Evolutionary conservation across 2,329 filamentous ascomycete species (phyloP), one percentile per base, ranked within the genome.

Genomic region (Claviceps fusiformis): DNA sequence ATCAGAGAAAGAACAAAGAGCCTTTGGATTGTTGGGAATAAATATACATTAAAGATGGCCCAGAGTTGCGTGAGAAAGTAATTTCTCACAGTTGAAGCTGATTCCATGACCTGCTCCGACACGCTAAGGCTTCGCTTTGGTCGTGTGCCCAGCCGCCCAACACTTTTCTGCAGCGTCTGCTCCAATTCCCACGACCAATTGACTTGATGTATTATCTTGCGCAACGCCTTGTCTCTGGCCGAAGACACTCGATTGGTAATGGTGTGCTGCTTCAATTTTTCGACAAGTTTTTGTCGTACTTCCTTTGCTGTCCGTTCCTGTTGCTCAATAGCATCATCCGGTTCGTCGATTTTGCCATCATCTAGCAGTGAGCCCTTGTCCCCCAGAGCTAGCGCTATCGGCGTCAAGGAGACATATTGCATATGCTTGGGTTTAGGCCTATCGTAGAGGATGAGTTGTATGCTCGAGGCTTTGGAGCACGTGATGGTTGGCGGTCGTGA

Each of bases 181-280:
- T 93, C 86, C 56, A 98, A 77, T 69, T 98, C 95, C 73, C 85
- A 90, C 0, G 91, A 89, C 77, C 93, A 98, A 65, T 98, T 98
- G 67, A 97, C 86, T 71, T 97, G 92, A 62, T 91, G 89, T 61
- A 96, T 80, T 56, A 97, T 91, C 55, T 82, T 82, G 5, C 85
- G 79, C 35, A 98, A 74, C 1, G 87, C 86, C 58, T 82, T 79
- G 67, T 98, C 93, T 63, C 95, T 92, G 57, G 84, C 80, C 1
- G 92, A 93, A 2, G 85, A 81, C 3, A 81, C 73, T 64, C 87
- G 87, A 60, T 83, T 83, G 54, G 87, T 75, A 5, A 98, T 89
- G 2, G 87, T 92, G 68, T 98, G 95, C 59, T 89, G 78, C 64
- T 86, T 89, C 51, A 97, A 73, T 70, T 97, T 97, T 61, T 95